Percentiles rank a stretch among this genome's conserved stretches.
Evolutionary conservation across 2,329 filamentous ascomycete species (phyloP).

Genomic region (Colletotrichum musicola): DNA sequence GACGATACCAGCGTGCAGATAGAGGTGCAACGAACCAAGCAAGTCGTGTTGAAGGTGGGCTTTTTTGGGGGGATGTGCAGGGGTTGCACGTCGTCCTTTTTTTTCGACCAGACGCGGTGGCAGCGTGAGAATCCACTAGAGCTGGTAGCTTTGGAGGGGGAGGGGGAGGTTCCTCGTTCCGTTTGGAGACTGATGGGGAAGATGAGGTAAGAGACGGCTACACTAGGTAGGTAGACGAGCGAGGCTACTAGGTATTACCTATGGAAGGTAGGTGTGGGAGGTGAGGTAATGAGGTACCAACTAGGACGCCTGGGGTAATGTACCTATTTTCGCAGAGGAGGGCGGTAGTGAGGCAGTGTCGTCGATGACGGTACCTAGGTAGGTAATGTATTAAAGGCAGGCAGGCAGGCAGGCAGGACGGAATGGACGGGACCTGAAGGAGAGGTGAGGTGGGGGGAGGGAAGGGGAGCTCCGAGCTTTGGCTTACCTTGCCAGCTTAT

Average conservation of each 20-base stretch:
- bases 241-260: not conserved
- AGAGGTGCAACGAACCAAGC: constrained; percentile 30
- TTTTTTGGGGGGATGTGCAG: constrained; percentile 32
- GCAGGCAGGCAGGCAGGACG: too few species aligned
- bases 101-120: constrained; percentile 29
- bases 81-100: constrained; percentile 38
- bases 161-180: constrained; percentile 19
- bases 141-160: constrained; percentile 39
- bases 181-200: constrained; percentile 31
- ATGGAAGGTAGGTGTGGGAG: too few species aligned
- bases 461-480: constrained; percentile 13
- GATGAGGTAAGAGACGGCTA: constrained; percentile 31
- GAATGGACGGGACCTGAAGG: not conserved
- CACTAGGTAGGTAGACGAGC: not conserved
- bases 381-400: not conserved
- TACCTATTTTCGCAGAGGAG: too few species aligned
- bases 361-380: too few species aligned
- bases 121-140: constrained; percentile 33
- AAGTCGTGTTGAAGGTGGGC: constrained; percentile 35
- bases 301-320: too few species aligned
- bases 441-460: not conserved
- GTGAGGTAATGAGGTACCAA: too few species aligned
- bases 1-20: constrained; percentile 34
- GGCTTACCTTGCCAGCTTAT: constrained; percentile 19
- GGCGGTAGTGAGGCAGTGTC: too few species aligned